phyloP scores from a whole-genome alignment of 345 rosid genomes.

The Camelina neglecta region DNA sequence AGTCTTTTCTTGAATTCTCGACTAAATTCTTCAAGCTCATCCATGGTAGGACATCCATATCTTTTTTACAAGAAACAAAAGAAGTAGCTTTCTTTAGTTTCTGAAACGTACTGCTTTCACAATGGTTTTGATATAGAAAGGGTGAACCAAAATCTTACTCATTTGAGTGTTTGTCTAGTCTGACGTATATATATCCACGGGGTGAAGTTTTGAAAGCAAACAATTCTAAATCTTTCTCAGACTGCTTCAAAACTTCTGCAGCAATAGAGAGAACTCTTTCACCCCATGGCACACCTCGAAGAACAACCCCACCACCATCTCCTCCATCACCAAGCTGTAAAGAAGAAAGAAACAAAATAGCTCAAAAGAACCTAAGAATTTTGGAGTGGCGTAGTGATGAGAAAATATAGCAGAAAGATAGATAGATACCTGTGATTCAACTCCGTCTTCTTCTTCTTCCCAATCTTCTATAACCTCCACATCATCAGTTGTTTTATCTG shows the following conservation, averaged over 20 bases:
- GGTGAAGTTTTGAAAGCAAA: slow-evolving; percentile 82
- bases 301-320: slow-evolving; percentile 86
- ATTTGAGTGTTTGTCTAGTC: slow-evolving; percentile 76
- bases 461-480: slow-evolving; percentile 64
- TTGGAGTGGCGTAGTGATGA: too few species aligned
- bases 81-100: slow-evolving; percentile 14
- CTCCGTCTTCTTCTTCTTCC: slow-evolving; percentile 74
- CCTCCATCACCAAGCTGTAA: slow-evolving; percentile 83
- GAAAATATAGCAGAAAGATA: background rate
- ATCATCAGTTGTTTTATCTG: slow-evolving; percentile 60
- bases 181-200: slow-evolving; percentile 76
- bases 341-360: background rate
- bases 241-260: slow-evolving; percentile 54
- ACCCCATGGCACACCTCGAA: slow-evolving; percentile 77
- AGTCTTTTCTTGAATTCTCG: slow-evolving; percentile 71
- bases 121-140: background rate
- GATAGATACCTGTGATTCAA: slow-evolving; percentile 57
- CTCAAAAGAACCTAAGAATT: slow-evolving; percentile 8
- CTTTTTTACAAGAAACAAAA: slow-evolving; percentile 45
- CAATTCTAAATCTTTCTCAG: slow-evolving; percentile 57
- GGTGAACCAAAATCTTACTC: slow-evolving; percentile 51
- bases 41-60: slow-evolving; percentile 87
- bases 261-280: slow-evolving; percentile 72
- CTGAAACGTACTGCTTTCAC: background rate
- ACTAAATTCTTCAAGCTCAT: slow-evolving; percentile 75